phyloP scores from a whole-genome alignment of 225 moss, liverwort and hornwort genomes.

The Climacium dendroides region DNA sequence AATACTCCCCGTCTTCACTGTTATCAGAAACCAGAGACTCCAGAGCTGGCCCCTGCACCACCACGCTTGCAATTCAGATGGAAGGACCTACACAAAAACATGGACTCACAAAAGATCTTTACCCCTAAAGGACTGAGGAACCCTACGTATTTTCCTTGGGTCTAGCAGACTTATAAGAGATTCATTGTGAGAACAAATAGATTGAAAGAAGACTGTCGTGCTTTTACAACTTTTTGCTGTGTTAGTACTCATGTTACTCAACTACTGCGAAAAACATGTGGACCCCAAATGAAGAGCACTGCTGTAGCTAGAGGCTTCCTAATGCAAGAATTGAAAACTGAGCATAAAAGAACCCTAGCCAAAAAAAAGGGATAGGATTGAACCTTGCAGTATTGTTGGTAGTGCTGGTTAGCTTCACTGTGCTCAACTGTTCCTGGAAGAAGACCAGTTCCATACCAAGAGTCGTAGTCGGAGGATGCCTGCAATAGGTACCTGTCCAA shows the following conservation, averaged over 20 bases:
- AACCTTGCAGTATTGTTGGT: conserved; percentile 57
- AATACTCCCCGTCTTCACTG: not conserved
- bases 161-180: not conserved
- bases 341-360: not conserved
- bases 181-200: not conserved
- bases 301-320: not conserved
- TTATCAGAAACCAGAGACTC: conserved; percentile 10
- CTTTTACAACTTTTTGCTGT: not conserved
- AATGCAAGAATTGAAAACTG: not conserved
- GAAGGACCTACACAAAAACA: not conserved
- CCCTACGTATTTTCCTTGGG: not conserved
- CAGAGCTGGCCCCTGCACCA: conserved; percentile 21
- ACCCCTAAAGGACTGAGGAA: not conserved
- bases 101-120: not conserved
- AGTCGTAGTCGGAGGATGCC: conserved; percentile 37
- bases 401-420: conserved; percentile 85
- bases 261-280: not conserved
- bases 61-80: not conserved
- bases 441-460: conserved; percentile 76
- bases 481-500: conserved; percentile 36
- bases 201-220: not conserved
- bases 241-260: not conserved
- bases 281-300: not conserved
- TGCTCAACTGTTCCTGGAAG: conserved; percentile 60
- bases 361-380: not conserved